A percentile compares a stretch with the other conserved stretches of the same genome.
phyloP scores from a whole-genome alignment of 208 protist genomes.

The Naegleria fowleri region DNA sequence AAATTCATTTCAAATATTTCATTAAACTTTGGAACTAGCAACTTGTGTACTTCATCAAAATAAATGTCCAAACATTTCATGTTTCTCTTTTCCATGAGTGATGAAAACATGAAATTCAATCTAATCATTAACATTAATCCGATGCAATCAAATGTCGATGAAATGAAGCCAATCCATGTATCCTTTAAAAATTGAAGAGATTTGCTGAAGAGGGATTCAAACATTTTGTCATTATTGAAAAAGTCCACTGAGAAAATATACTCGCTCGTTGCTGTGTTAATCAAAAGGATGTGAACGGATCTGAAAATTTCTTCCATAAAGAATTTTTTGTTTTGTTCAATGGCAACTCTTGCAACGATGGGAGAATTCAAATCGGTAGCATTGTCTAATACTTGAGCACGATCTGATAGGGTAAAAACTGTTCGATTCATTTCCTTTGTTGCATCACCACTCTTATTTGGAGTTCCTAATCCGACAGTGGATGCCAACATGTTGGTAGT shows the following conservation, averaged over 20 bases:
- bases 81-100: conserved; percentile 6
- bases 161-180: not conserved
- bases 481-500: not conserved
- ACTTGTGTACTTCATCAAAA: not conserved
- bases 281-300: not conserved
- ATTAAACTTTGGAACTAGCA: not conserved
- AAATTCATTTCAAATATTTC: conserved; percentile 1
- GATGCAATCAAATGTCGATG: not conserved
- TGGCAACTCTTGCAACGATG: not conserved
- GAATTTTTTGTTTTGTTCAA: conserved; percentile 7
- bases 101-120: not conserved
- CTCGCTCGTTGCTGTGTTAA: conserved; percentile 3
- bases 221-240: not conserved
- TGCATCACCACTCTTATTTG: not conserved
- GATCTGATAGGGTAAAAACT: not conserved
- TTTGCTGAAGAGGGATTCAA: not conserved
- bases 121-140: not conserved
- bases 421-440: not conserved
- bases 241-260: conserved; percentile 10
- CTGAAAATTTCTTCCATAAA: conserved; percentile 1
- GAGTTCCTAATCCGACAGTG: not conserved
- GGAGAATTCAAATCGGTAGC: not conserved
- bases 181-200: not conserved
- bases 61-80: not conserved
- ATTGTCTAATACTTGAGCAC: not conserved